Evolutionary conservation across 768 basidiomycete species (phyloP), one percentile per base, ranked within the genome.

Genomic region (Xerocomellus intermedius): DNA sequence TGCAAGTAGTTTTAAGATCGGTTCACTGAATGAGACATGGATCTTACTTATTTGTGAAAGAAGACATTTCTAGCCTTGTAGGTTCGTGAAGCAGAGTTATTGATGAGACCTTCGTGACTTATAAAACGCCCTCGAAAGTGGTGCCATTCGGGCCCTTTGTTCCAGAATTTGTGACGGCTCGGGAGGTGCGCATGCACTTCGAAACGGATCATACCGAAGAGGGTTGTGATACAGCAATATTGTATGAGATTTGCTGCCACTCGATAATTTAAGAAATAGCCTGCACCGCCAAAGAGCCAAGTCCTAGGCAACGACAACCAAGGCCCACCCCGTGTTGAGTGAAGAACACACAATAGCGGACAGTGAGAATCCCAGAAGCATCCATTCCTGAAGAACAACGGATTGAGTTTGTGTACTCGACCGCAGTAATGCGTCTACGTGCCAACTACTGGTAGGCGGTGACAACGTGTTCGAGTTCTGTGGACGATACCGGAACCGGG

Each of bases 151-250:
- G 39, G 32, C 13, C 33, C 1, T 8, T 50, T 35, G 42, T 55
- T 54, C 63, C 49, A 51, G 63, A 55, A 56, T 19, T 12, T 33
- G 21, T 35, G 16, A 43, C 30, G 54, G 63, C 30, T 50, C 56
- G 50, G 63, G 5, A 38, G n/a, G 10, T 45, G 30, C 38, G 12
- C 56, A 55, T 38, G n/a, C 3, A 16, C 49, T 45, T 43, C 42
- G 22, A 22, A 21, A 35, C 56, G 52, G 65, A 60, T 55, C 48
- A 48, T 32, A 30, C 43, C 30, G 45, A 43, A 51, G 22, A 8
- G 19, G 21, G 10, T 12, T 22, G 37, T 5, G 16, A 58, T 67
- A 65, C 64, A 67, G 64, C 59, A 67, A 51, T 30, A 26, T 24
- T 24, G 24, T 14, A 24, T 36, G 38, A 26, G 45, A 38, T 46